Evolutionary conservation across 805 yeast species (phyloP).

Genomic region (Maudiozyma serrabonitensis): DNA sequence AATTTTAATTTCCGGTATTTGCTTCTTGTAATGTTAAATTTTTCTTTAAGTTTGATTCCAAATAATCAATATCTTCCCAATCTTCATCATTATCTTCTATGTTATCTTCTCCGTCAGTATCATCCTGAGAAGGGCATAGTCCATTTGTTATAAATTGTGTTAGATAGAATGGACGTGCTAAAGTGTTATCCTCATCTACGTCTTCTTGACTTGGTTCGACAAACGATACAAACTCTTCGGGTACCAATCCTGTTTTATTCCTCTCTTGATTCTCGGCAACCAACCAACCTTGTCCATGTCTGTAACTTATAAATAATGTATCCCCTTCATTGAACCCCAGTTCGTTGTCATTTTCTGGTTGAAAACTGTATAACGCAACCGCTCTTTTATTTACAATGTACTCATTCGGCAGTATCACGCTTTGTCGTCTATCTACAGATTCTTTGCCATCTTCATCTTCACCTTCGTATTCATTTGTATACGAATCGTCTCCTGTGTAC

Average conservation of each 20-base stretch:
- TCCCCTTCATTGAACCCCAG: conserved; percentile 72
- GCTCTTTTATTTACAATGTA: conserved; percentile 48
- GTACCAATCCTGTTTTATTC: conserved; percentile 71
- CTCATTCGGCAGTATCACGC: conserved; percentile 26
- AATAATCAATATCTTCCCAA: conserved; percentile 34
- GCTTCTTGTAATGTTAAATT: background rate
- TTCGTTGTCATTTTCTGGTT: conserved; percentile 92
- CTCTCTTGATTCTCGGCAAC: conserved; percentile 57
- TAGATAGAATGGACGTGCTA: conserved; percentile 40
- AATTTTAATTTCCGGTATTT: background rate
- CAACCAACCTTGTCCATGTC: conserved; percentile 98
- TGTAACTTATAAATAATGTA: conserved; percentile 70
- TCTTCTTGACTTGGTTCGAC: conserved; percentile 17
- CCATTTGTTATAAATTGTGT: conserved; percentile 26
- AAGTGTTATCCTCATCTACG: conserved; percentile 15
- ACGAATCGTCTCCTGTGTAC: background rate
- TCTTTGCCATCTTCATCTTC: conserved; percentile 12
- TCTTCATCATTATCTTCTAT: conserved; percentile 19
- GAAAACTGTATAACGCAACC: conserved; percentile 78
- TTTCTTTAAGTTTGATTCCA: conserved; percentile 25
- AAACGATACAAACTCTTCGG: conserved; percentile 81
- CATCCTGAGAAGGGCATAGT: conserved; percentile 10
- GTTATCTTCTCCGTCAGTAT: conserved; percentile 29
- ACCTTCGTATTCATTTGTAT: conserved; percentile 3
- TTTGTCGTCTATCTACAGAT: conserved; percentile 22